Conservation (phyloP, 345 rosid genomes). For the Geranium rotundifolium region DNA sequence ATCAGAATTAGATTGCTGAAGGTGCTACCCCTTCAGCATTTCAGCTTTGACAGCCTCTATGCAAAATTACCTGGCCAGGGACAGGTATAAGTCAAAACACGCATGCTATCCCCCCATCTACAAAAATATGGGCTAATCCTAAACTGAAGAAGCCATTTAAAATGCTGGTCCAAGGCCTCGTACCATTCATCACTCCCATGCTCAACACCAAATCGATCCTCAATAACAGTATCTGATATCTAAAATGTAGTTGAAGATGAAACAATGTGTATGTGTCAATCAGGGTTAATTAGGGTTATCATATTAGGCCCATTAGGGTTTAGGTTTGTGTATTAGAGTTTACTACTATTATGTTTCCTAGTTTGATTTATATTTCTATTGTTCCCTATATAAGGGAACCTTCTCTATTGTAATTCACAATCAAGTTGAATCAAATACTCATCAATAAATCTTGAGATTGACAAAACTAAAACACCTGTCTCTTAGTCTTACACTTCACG, state of each 20-base stretch:
- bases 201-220: constrained; percentile 84
- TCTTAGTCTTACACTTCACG: too few species aligned
- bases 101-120: constrained; percentile 91
- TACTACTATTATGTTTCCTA: too few species aligned
- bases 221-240: constrained; percentile 94
- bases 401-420: neutral
- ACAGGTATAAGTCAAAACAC: constrained; percentile 82
- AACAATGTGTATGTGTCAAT: neutral
- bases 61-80: constrained; percentile 84
- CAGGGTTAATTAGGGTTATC: neutral
- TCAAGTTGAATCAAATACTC: neutral
- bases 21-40: neutral
- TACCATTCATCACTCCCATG: constrained; percentile 87
- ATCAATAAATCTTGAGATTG: neutral
- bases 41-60: constrained; percentile 2
- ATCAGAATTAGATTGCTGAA: constrained; percentile 3
- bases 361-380: too few species aligned
- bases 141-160: constrained; percentile 90
- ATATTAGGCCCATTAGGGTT: too few species aligned
- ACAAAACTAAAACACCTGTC: too few species aligned
- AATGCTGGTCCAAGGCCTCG: constrained; percentile 63
- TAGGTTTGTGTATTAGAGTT: too few species aligned
- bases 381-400: too few species aligned
- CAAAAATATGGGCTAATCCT: constrained; percentile 93
- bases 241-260: constrained; percentile 23